Evolutionary conservation across 2,329 filamentous ascomycete species (phyloP).

Genomic region (Elsinoe batatas): DNA sequence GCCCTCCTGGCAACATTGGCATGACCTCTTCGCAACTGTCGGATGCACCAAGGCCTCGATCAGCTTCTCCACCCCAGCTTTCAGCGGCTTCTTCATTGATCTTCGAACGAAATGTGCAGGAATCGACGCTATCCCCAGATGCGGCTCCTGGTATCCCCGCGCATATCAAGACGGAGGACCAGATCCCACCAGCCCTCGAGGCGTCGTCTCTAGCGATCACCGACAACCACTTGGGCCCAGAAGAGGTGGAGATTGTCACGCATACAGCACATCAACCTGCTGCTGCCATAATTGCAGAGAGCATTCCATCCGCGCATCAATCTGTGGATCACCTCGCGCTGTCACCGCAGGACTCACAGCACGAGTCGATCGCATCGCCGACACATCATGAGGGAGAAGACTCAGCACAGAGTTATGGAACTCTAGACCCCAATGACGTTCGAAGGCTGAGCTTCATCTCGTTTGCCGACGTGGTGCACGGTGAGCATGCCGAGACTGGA

Average conservation of each 20-base stretch:
- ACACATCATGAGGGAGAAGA: conserved; percentile 38
- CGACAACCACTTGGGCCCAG: conserved; percentile 71
- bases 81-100: conserved; percentile 71
- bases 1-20: background rate
- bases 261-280: conserved; percentile 77
- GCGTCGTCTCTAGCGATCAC: conserved; percentile 89
- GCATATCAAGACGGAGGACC: conserved; percentile 88
- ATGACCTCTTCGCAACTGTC: background rate
- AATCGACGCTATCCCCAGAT: conserved; percentile 56
- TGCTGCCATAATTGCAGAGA: conserved; percentile 47
- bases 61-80: conserved; percentile 58
- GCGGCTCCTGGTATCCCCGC: conserved; percentile 79
- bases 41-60: background rate
- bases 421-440: conserved; percentile 66
- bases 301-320: conserved; percentile 14
- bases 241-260: conserved; percentile 86
- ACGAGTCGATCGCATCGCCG: conserved; percentile 7
- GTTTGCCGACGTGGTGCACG: conserved; percentile 89
- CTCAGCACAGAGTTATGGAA: conserved; percentile 63
- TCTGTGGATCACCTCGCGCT: conserved; percentile 12
- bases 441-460: conserved; percentile 88
- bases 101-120: conserved; percentile 92
- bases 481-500: conserved; percentile 48
- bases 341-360: conserved; percentile 16
- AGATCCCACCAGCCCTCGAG: conserved; percentile 84